Evolutionary conservation across 352 stramenopile species (phyloP).

Genomic region (Phytophthora palmivora): DNA sequence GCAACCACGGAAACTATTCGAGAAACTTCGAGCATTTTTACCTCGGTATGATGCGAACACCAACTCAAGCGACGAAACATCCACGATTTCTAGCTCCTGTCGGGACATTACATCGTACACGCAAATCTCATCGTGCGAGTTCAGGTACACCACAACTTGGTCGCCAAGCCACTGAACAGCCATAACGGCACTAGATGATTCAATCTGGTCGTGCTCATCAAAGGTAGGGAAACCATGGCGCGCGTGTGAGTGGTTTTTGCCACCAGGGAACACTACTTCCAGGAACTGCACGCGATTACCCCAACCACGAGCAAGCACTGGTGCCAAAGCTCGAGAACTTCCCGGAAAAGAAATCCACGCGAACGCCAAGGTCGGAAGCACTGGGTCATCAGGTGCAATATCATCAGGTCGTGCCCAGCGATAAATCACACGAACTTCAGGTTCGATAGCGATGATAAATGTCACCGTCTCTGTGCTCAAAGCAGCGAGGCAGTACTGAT

Average conservation of each 20-base stretch:
- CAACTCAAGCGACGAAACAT: constrained; percentile 93
- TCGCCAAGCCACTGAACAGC: constrained; percentile 97
- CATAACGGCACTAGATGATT: constrained; percentile 89
- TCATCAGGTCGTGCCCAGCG: constrained; percentile 90
- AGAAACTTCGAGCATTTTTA: constrained; percentile 84
- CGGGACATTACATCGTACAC: constrained; percentile 97
- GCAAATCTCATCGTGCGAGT: constrained; percentile 95
- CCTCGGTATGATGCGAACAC: constrained; percentile 94
- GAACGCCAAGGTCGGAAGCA: constrained; percentile 95
- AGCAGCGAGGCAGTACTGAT: constrained; percentile 85
- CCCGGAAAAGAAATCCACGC: constrained; percentile 92
- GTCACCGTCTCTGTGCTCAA: constrained; percentile 93
- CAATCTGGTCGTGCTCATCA: constrained; percentile 94
- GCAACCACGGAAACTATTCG: constrained; percentile 92
- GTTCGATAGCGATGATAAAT: constrained; percentile 96
- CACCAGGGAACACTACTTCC: constrained; percentile 83
- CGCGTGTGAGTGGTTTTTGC: constrained; percentile 73
- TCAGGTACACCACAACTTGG: constrained; percentile 95
- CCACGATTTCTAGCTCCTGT: constrained; percentile 94
- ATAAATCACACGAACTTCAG: constrained; percentile 94
- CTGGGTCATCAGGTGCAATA: constrained; percentile 72
- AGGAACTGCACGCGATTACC: constrained; percentile 95
- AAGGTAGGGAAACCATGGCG: constrained; percentile 95
- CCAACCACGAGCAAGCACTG: constrained; percentile 94
- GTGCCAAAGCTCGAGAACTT: constrained; percentile 83